Percentiles rank a stretch among this genome's conserved stretches.
Conservation (phyloP, 768 basidiomycete species). For the Lactarius deliciosus region DNA sequence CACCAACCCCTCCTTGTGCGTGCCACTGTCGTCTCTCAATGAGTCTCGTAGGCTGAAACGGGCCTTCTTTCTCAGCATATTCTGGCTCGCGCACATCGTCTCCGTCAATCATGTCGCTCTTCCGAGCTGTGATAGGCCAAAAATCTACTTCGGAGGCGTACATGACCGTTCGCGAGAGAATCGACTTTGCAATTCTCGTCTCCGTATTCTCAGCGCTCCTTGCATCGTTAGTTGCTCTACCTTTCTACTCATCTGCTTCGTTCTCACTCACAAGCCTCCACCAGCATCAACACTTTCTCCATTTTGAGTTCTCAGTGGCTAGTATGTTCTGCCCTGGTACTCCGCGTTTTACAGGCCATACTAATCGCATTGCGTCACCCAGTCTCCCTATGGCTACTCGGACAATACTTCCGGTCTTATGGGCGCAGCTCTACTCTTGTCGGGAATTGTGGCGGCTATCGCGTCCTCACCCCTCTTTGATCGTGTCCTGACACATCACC, state of each 20-base stretch:
- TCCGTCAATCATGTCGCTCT: conserved; percentile 52
- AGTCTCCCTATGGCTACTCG: conserved; percentile 76
- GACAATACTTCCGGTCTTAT: conserved; percentile 64
- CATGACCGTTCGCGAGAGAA: conserved; percentile 65
- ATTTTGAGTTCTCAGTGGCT: conserved; percentile 68
- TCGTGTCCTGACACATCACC: conserved; percentile 73
- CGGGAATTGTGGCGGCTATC: conserved; percentile 69
- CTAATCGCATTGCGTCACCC: conserved; percentile 8
- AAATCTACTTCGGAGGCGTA: conserved; percentile 42
- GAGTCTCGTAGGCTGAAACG: background rate
- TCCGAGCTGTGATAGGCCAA: conserved; percentile 51
- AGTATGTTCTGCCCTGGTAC: conserved; percentile 42
- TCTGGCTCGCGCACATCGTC: conserved; percentile 58
- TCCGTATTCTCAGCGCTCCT: conserved; percentile 64
- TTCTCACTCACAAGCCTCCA: conserved; percentile 2
- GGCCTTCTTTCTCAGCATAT: conserved; percentile 49
- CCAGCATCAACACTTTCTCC: conserved; percentile 60
- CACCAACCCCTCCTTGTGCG: conserved; percentile 80
- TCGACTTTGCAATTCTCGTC: conserved; percentile 65
- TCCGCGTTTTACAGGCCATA: background rate
- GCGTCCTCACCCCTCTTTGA: conserved; percentile 76
- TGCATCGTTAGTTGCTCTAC: conserved; percentile 50
- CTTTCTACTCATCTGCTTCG: conserved; percentile 5
- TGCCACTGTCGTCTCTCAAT: background rate
- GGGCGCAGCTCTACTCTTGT: conserved; percentile 64